Conservation (phyloP, 2,329 filamentous ascomycete genomes). For the Fusarium sp. region DNA sequence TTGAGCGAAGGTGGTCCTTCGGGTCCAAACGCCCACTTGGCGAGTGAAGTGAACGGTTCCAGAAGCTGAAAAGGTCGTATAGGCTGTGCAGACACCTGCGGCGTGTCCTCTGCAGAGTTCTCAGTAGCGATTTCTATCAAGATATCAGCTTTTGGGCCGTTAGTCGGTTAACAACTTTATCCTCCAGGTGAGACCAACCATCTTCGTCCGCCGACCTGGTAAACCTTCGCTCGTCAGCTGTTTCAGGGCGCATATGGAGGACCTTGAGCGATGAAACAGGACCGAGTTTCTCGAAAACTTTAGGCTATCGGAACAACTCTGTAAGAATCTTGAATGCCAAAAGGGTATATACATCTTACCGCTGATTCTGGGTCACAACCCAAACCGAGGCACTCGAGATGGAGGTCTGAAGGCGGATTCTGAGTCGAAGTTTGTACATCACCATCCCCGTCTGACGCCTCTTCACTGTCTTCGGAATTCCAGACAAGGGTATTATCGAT, state of each 20-base stretch:
- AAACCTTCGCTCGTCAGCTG: neutral
- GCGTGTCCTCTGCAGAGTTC: neutral
- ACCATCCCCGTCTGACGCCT: neutral
- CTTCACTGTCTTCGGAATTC: neutral
- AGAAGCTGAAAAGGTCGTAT: neutral
- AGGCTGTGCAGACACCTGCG: neutral
- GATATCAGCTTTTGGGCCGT: neutral
- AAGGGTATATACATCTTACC: neutral
- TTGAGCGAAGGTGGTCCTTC: constrained; percentile 1
- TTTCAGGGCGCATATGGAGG: constrained; percentile 1
- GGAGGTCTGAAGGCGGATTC: neutral
- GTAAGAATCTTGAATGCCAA: neutral
- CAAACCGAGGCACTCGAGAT: constrained; percentile 14
- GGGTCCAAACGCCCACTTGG: constrained; percentile 11
- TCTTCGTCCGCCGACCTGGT: neutral
- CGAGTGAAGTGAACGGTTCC: neutral
- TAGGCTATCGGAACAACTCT: neutral
- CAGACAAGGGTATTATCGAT: neutral
- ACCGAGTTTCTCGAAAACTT: neutral
- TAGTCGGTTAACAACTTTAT: neutral
- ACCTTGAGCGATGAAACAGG: neutral
- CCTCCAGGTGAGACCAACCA: neutral
- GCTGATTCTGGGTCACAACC: neutral
- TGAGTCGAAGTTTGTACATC: neutral
- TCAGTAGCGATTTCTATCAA: no score